These are phyloP conservation scores for Rhodotorula graminis DNA, from an alignment of 768 basidiomycete genomes.

Conservation along the genomic window DNA sequence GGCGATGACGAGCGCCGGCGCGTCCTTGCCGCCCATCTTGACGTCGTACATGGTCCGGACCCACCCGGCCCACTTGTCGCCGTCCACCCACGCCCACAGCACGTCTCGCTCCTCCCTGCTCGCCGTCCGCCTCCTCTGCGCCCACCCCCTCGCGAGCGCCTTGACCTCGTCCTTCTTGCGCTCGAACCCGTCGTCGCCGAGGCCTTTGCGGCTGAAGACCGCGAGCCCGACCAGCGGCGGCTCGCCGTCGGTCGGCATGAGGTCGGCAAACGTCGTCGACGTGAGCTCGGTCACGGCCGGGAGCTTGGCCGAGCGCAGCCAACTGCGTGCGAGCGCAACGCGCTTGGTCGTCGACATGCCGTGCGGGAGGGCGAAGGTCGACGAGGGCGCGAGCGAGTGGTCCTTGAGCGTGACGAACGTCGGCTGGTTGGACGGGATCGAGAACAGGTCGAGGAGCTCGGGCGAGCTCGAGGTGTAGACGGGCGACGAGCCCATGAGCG, in stretches of 20 bases:
- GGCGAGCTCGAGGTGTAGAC: slow-evolving; percentile 52
- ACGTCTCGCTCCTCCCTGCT: slow-evolving; percentile 49
- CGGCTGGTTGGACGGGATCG: slow-evolving; percentile 35
- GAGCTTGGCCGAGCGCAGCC: slow-evolving; percentile 66
- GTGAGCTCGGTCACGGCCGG: slow-evolving; percentile 70
- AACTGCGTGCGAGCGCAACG: slow-evolving; percentile 45
- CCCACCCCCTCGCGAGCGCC: slow-evolving; percentile 5
- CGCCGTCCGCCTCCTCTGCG: neutral
- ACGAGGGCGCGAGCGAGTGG: slow-evolving; percentile 56
- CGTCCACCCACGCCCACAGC: slow-evolving; percentile 77
- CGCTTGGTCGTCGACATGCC: slow-evolving; percentile 32
- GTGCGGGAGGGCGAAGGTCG: slow-evolving; percentile 29
- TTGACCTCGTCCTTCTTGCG: neutral
- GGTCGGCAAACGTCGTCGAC: slow-evolving; percentile 69
- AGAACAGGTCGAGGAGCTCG: slow-evolving; percentile 45
- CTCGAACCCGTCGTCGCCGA: slow-evolving; percentile 36
- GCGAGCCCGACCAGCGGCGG: slow-evolving; percentile 72
- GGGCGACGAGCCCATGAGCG: slow-evolving; percentile 53
- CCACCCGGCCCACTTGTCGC: slow-evolving; percentile 76
- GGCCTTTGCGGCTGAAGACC: slow-evolving; percentile 43
- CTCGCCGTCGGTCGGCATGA: slow-evolving; percentile 71
- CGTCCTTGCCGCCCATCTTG: slow-evolving; percentile 41
- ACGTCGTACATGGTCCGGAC: slow-evolving; percentile 86
- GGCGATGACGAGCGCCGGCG: slow-evolving; percentile 39
- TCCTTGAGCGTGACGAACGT: slow-evolving; percentile 63